Evolutionary conservation across 2,329 filamentous ascomycete genomes (phyloP), one percentile per base, ranked within the genome.

Genomic region (Cercospora canescens): DNA sequence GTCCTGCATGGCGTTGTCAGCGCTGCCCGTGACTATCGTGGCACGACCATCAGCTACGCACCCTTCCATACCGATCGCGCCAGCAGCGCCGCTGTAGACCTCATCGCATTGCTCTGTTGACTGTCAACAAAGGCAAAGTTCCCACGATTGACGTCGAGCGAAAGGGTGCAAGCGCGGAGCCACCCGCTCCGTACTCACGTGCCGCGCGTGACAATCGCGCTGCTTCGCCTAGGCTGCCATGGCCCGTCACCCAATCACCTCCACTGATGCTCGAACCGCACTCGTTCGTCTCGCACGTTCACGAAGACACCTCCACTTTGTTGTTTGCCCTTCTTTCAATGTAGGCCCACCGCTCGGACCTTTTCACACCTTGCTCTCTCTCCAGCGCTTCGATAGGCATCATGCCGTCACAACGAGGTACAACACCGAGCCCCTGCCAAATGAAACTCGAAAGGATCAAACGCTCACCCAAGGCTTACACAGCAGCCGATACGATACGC

Each of bases 51-150:
- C 6, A 30, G 8, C 12, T 0, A 66, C 80, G 71, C 80, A 93
- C 92, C 92, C 86, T 96, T 96, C 92, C 92, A 96, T 75, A 94
- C 89, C 58, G 92, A 95, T 73, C 92, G 89, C 81, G 88, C 89
- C 39, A 76, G 65, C 16, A 77, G 68, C 69, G 74, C 70, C 26
- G 52, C 57, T 18, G 74, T 73, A 2, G 71, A 62, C 69, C 69
- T 76, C 75, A 77, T 77, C 57, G 62, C 65, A 61, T 69, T 59
- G 62, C 24, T 65, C n/a, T 60, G 28, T 26, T 35, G 56, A 54
- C 45, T 30, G 34, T 57, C 50, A 62, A 34, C 37, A 57, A 35
- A 54, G 26, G 21, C 14, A n/a, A 58, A 50, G 34, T 16, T 7
- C 52, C 58, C 39, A 34, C 61, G 50, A 16, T 37, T 28, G 57